phyloP scores from a whole-genome alignment of 148 eudicot species.

The Camellia granthamiana region DNA sequence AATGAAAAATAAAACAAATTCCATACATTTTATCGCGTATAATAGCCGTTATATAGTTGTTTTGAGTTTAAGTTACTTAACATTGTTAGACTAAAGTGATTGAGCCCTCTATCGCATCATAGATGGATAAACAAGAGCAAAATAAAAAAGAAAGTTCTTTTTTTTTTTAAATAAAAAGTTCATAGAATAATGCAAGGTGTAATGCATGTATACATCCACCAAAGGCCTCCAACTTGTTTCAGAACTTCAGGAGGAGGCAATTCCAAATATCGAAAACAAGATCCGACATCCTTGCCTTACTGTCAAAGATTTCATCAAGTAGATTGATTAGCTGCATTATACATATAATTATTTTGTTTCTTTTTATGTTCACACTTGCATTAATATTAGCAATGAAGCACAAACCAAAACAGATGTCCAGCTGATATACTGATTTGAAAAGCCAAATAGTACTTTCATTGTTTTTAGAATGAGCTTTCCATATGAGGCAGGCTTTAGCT shows the following conservation, averaged over 20 bases:
- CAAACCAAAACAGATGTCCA: not conserved
- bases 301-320: not conserved
- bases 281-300: constrained; percentile 10
- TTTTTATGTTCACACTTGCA: not conserved
- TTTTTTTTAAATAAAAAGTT: not conserved
- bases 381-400: constrained; percentile 2
- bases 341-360: not conserved
- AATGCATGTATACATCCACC: not conserved
- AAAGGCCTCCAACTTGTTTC: not conserved
- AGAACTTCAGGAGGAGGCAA: constrained; percentile 1
- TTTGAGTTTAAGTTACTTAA: not conserved
- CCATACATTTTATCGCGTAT: too few species aligned
- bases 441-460: not conserved
- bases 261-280: not conserved
- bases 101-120: not conserved
- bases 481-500: not conserved
- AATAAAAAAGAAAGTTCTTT: not conserved
- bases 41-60: not conserved
- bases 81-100: not conserved
- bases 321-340: not conserved
- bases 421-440: not conserved
- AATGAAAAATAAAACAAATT: too few species aligned
- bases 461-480: not conserved
- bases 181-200: not conserved
- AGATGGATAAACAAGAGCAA: not conserved